Evolutionary conservation across 208 protist species (phyloP).

Genomic region (Angomonas desouzai): DNA sequence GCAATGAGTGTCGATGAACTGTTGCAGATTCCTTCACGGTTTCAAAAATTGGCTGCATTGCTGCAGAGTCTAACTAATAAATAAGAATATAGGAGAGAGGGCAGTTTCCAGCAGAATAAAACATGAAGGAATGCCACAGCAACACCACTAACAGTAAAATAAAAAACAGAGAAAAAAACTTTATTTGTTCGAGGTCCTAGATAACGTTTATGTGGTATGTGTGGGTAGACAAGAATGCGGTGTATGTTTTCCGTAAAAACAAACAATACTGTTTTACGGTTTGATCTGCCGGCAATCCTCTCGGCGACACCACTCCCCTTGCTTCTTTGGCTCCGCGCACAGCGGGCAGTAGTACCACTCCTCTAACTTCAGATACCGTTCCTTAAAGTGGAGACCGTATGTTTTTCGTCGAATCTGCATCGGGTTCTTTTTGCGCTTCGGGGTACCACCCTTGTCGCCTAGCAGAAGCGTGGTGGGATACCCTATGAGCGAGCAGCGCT

Average conservation of each 20-base stretch:
- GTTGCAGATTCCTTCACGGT: not conserved
- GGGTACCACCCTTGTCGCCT: constrained; percentile 87
- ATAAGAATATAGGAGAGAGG: no score
- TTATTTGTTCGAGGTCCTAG: no score
- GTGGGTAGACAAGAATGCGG: no score
- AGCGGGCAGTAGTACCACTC: constrained; percentile 92
- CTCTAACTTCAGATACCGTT: constrained; percentile 80
- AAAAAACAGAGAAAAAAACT: not conserved
- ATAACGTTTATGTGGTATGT: no score
- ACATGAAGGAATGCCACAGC: no score
- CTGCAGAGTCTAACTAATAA: not conserved
- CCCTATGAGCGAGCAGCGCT: constrained; percentile 28
- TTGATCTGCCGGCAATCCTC: constrained; percentile 91
- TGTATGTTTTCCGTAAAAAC: no score
- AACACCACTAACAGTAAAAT: not conserved
- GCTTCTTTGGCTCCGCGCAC: constrained; percentile 88
- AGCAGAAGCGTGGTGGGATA: constrained; percentile 61
- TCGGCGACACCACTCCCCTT: constrained; percentile 85
- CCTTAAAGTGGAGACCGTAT: constrained; percentile 90
- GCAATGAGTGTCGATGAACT: not conserved
- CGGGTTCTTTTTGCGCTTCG: constrained; percentile 89
- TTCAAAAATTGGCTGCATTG: constrained; percentile 11
- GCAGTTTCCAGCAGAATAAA: no score
- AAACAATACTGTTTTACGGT: constrained; percentile 38
- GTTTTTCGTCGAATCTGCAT: constrained; percentile 79